These are phyloP conservation scores for Phialophora macrospora DNA, from an alignment of 2,329 filamentous ascomycete species.

Conservation along the genomic window DNA sequence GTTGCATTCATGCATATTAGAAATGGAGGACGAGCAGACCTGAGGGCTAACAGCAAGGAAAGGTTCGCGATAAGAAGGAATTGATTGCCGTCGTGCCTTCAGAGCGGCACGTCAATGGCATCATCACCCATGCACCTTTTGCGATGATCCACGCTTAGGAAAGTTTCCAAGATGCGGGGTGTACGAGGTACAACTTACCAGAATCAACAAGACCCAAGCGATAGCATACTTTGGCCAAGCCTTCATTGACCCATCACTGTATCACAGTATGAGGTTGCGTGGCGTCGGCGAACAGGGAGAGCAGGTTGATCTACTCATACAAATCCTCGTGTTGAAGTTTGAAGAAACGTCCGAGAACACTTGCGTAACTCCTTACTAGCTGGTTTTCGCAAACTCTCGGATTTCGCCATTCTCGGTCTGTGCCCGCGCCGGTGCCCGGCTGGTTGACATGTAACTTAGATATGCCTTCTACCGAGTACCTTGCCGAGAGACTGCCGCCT, in stretches of 20 bases:
- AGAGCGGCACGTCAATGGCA: neutral
- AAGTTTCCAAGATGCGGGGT: constrained; percentile 12
- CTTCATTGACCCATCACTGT: neutral
- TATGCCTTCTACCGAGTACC: neutral
- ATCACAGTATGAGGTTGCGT: neutral
- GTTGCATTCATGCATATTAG: constrained; percentile 10
- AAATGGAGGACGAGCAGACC: constrained; percentile 6
- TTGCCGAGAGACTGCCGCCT: neutral
- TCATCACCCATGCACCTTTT: constrained; percentile 8
- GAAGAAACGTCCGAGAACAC: neutral
- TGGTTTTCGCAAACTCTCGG: neutral
- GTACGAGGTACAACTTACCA: constrained; percentile 3
- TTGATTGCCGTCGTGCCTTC: neutral
- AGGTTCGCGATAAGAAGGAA: constrained; percentile 4
- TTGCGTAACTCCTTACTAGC: no score
- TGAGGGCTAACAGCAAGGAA: neutral
- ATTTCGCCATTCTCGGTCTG: neutral
- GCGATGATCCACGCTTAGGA: neutral
- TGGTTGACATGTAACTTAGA: neutral
- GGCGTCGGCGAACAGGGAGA: neutral
- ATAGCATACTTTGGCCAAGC: neutral
- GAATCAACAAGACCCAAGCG: neutral
- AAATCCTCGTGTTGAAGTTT: neutral
- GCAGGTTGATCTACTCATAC: neutral
- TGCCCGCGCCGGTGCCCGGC: no score